Conservation (phyloP, 805 yeast species). For the Crinitomyces ghanaensis region DNA sequence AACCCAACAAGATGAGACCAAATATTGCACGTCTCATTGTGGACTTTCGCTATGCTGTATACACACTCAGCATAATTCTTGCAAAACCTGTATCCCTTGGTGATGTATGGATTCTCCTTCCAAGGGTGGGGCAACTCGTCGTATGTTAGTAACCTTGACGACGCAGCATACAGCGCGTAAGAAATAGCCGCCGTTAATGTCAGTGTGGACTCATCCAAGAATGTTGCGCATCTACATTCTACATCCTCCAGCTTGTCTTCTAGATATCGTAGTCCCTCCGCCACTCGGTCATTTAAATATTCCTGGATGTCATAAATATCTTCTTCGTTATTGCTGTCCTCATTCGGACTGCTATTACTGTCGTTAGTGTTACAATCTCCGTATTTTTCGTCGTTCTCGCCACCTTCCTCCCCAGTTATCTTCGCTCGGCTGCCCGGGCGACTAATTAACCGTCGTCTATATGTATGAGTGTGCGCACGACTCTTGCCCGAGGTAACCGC, state of each 20-base stretch:
- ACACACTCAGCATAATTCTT: constrained; percentile 48
- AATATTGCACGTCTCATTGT: constrained; percentile 84
- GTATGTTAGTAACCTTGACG: constrained; percentile 48
- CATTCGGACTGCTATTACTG: neutral
- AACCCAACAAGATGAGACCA: constrained; percentile 86
- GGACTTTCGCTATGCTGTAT: constrained; percentile 47
- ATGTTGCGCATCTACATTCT: constrained; percentile 22
- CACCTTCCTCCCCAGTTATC: neutral
- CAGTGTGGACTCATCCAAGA: constrained; percentile 9
- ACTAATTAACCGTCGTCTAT: no score
- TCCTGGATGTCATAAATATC: neutral
- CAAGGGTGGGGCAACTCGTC: constrained; percentile 86
- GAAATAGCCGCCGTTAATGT: constrained; percentile 10
- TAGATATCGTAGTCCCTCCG: constrained; percentile 22
- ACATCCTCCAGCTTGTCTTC: constrained; percentile 24
- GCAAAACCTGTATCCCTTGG: constrained; percentile 77
- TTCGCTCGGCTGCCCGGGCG: neutral
- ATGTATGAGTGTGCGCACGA: no score
- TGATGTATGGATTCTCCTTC: constrained; percentile 83
- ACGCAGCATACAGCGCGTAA: constrained; percentile 20
- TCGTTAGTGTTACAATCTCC: no score
- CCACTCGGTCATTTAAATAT: constrained; percentile 9
- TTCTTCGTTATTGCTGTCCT: constrained; percentile 9
- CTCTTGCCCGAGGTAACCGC: constrained; percentile 4
- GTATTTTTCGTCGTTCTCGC: no score